Base-by-base conservation (phyloP, 2,329 filamentous ascomycete species). In the Ilyonectria sp. region DNA sequence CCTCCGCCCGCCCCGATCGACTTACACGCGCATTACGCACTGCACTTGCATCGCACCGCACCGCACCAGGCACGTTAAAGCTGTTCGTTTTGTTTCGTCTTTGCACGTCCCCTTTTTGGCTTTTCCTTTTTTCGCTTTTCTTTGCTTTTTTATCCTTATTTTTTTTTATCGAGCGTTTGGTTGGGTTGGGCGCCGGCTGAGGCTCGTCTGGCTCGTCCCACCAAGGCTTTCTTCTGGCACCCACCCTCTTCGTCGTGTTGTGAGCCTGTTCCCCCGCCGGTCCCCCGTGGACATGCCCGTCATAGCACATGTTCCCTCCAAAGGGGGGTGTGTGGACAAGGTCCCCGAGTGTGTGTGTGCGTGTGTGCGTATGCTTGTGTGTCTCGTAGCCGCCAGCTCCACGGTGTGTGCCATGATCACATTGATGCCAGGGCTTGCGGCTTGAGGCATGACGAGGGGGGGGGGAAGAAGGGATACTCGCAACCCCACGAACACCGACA, bases 21-120 rank as follows among this genome's bases (percentile, higher is more conserved):
- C 61, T 72, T 70, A 72, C 66, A 68, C 65, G 56, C 67, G 47
- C 65, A 73, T 74, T 73, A 72, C 74, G 69, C 69, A 75, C 68
- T 13, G 69, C 70, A 67, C 68, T 66, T 13, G 69, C 70, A 67
- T 69, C 70, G 33, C 56, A 21, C 21, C 21, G 33, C 56, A 49
- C 52, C 49, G 31, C 55, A 43, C 54, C 56, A 67, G 73, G 73
- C 70, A 75, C 67, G 71, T 75, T 67, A 43, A 72, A 69, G 21
- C 70, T 53, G 55, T 70, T 75, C 70, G 58, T 74, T 68, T 61
- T 63, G 60, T 60, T 37, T 57, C 26, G 4, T 26, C 26, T 26
- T 26, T 26, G 26, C 26, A 26, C 26, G 26, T 26, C 26, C 26
- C 26, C 26, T 26, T 6, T 26, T 26, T 26, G 1, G 26, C 26